These are phyloP conservation scores for Paramecium pentaurelia DNA, from an alignment of 73 alveolate genomes.

Conservation along the genomic window DNA sequence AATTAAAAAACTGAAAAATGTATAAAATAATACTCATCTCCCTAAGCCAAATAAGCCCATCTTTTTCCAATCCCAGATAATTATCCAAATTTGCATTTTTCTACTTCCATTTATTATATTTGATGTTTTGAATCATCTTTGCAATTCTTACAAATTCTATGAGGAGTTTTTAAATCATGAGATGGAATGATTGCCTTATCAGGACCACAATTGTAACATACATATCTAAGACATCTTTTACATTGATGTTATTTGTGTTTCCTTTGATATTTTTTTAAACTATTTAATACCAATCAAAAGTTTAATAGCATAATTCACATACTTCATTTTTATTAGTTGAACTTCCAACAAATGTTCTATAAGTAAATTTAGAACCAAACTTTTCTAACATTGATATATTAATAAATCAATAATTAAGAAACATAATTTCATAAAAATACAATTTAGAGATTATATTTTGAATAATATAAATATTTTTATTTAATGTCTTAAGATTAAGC, in stretches of 20 bases:
- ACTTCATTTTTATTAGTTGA: not conserved
- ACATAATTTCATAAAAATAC: not conserved
- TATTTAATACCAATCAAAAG: not conserved
- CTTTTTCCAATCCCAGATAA: not conserved
- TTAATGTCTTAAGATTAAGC: not conserved
- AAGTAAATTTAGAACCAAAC: not conserved
- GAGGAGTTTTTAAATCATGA: slow-evolving; percentile 13
- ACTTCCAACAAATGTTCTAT: not conserved
- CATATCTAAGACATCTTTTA: not conserved
- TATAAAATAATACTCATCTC: not conserved
- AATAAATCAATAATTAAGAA: not conserved
- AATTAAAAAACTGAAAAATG: not conserved
- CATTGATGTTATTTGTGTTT: slow-evolving; percentile 28
- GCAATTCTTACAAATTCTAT: slow-evolving; percentile 34
- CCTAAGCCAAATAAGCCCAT: not conserved
- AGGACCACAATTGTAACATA: not conserved
- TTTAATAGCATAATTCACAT: slow-evolving; percentile 3
- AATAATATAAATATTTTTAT: not conserved
- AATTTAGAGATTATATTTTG: not conserved
- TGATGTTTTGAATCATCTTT: not conserved
- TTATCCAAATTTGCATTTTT: slow-evolving; percentile 1
- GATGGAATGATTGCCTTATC: not conserved
- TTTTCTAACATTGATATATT: not conserved
- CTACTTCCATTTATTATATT: not conserved
- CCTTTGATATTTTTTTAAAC: not conserved